Conservation (phyloP, 1,139 yeast genomes). For the Nakaseomyces delphensis region DNA sequence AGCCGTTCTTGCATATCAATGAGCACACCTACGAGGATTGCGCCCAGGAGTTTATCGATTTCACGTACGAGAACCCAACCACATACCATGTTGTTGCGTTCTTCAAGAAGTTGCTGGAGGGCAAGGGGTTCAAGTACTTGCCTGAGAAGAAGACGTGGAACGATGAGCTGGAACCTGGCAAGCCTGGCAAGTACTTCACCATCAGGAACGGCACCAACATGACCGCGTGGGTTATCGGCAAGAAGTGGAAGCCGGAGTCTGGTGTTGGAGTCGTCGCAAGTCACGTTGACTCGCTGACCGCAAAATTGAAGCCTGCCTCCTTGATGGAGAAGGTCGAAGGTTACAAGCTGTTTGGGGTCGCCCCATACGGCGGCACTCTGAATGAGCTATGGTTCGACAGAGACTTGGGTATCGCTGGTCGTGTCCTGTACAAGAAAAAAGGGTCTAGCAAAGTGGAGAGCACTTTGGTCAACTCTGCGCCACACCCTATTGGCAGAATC, state of each 20-base stretch:
- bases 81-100: slow-evolving; percentile 49
- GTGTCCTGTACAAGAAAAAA: slow-evolving; percentile 39
- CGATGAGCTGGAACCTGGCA: slow-evolving; percentile 14
- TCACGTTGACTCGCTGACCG: slow-evolving; percentile 53
- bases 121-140: slow-evolving; percentile 46
- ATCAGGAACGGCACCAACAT: slow-evolving; percentile 48
- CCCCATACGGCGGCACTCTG: slow-evolving; percentile 57
- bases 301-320: slow-evolving; percentile 51
- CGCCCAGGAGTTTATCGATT: slow-evolving; percentile 46
- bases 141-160: slow-evolving; percentile 45
- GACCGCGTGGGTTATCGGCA: slow-evolving; percentile 51
- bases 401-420: slow-evolving; percentile 61
- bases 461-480: slow-evolving; percentile 47
- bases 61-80: slow-evolving; percentile 54
- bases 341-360: slow-evolving; percentile 54
- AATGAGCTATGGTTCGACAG: slow-evolving; percentile 54
- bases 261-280: slow-evolving; percentile 56
- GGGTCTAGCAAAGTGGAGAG: slow-evolving; percentile 34
- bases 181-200: slow-evolving; percentile 45
- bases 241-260: slow-evolving; percentile 44
- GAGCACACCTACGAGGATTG: slow-evolving; percentile 33
- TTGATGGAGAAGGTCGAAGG: slow-evolving; percentile 44
- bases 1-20: slow-evolving; percentile 5
- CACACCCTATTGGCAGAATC: slow-evolving; percentile 56
- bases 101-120: slow-evolving; percentile 37